Percentiles rank a stretch among this genome's conserved stretches.
Evolutionary conservation across 768 basidiomycete species (phyloP).

Genomic region (Mycena albidolilacea): DNA sequence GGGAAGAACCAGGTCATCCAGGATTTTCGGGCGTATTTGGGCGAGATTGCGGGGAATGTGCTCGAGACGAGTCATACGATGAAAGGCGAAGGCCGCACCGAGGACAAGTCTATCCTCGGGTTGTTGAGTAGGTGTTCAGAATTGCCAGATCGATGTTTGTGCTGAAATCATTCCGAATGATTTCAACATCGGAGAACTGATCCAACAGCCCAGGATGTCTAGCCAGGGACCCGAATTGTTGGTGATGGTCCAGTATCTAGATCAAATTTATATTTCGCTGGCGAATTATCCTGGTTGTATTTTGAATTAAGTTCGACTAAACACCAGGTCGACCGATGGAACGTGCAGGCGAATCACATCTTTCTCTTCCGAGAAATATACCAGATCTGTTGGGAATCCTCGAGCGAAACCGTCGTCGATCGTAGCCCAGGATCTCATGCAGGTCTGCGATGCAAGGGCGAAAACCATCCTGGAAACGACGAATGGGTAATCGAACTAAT

Average conservation of each 20-base stretch:
- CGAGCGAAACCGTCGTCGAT: slow-evolving; percentile 39
- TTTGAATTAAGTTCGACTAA: slow-evolving; percentile 5
- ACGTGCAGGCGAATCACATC: slow-evolving; percentile 30
- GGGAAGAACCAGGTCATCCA: slow-evolving; percentile 31
- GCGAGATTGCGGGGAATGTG: slow-evolving; percentile 18
- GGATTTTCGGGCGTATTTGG: slow-evolving; percentile 16
- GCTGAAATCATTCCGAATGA: not conserved
- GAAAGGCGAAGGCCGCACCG: not conserved
- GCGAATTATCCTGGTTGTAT: too few species aligned
- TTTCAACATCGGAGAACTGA: too few species aligned
- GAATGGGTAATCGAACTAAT: not conserved
- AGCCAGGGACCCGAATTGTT: too few species aligned
- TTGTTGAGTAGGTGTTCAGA: slow-evolving; percentile 24
- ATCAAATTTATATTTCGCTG: too few species aligned
- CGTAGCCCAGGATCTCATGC: slow-evolving; percentile 35
- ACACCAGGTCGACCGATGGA: slow-evolving; percentile 30
- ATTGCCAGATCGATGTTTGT: not conserved
- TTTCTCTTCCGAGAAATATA: slow-evolving; percentile 29
- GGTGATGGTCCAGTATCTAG: too few species aligned
- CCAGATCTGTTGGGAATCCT: slow-evolving; percentile 34
- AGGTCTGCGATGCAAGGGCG: slow-evolving; percentile 23
- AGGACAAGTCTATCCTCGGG: slow-evolving; percentile 26
- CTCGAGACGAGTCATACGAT: not conserved
- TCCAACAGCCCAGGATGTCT: too few species aligned
- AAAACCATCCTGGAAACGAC: slow-evolving; percentile 33